A percentile compares a stretch with the other conserved stretches of the same genome.
phyloP scores from a whole-genome alignment of 176 grass and related monocot species.

The Zoysia pacifica region DNA sequence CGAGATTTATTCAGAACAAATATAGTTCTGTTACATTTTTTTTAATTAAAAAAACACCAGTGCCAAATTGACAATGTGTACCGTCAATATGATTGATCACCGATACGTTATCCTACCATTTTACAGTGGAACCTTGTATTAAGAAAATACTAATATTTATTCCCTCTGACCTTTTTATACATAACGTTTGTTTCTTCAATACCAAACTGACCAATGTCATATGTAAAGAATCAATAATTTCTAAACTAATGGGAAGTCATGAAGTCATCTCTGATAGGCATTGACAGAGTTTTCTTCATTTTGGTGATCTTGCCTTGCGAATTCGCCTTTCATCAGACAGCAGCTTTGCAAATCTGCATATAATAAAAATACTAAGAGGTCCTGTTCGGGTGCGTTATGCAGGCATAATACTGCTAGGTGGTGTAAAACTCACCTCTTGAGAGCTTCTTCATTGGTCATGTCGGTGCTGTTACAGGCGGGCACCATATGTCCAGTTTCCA shows the following conservation, averaged over 20 bases:
- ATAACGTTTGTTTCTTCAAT: neutral
- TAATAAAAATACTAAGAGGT: conserved; percentile 26
- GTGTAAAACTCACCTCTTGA: conserved; percentile 56
- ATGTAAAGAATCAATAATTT: neutral
- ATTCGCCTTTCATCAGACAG: conserved; percentile 63
- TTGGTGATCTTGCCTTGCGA: conserved; percentile 53
- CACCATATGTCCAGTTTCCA: conserved; percentile 66
- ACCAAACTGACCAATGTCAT: neutral
- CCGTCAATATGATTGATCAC: neutral
- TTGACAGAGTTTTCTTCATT: conserved; percentile 37
- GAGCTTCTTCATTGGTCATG: conserved; percentile 64
- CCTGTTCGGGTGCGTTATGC: conserved; percentile 2
- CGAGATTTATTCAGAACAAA: conserved; percentile 23
- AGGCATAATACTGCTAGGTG: conserved; percentile 15
- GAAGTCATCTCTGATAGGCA: conserved; percentile 16
- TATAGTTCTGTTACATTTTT: neutral
- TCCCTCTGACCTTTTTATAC: neutral
- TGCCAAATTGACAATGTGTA: neutral
- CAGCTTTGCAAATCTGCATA: conserved; percentile 62
- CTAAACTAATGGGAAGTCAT: conserved; percentile 7
- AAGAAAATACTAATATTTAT: conserved; percentile 26
- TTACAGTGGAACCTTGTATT: conserved; percentile 23
- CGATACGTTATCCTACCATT: conserved; percentile 16
- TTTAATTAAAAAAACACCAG: conserved; percentile 20
- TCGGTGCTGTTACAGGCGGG: conserved; percentile 42